Base-by-base conservation (phyloP, 257 asterid species). In the Solanum pennellii region DNA sequence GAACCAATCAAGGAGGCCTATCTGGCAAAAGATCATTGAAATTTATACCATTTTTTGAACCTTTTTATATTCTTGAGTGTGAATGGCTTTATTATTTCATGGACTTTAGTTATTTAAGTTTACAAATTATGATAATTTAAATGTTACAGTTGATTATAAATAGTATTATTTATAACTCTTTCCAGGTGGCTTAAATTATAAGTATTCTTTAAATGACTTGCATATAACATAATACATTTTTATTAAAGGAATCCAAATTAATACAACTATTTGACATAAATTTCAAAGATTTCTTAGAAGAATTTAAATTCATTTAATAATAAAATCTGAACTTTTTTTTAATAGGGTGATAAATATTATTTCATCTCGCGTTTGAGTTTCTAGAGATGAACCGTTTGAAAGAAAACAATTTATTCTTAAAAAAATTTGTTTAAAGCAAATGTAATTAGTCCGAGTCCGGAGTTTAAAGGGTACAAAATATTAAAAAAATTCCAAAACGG, bases 1-100 rank as follows among this genome's bases (percentile, higher is more conserved):
- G 84, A 73, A 71, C 84, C 88, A 86, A 86, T 49, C 47, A 33
- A 45, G 88, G 68, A 73, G 84, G 69, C 73, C 75, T 86, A 45
- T 42, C 37, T 74, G 68, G 60, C 60, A 15, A 74, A 74, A 5
- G 6, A 74, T 23, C 9, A 23, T 13, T 49, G 62, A 74, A 73
- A 21, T 13, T 23, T 15, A 52, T 86, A 21, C 31, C 44, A 3
- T 12, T 15, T 74, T 86, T 56, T 47, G 16, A 14, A 3, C 69
- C 18, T 21, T 47, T 80, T 29, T 44, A 16, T 41, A 29, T 80
- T 80, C 11, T 80, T 80, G 18, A 79, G 68, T 47, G 68, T 80
- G 85, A 47, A 80, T 80, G 68, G 1, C 14, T 47, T 29, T 29
- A 47, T 47, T 80, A 80, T 29, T 80, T 49, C 68, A 9, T 80